A percentile compares a stretch with the other conserved stretches of the same genome.
phyloP scores from a whole-genome alignment of 2,329 filamentous ascomycete species.

The Aspergillus neoniger region DNA sequence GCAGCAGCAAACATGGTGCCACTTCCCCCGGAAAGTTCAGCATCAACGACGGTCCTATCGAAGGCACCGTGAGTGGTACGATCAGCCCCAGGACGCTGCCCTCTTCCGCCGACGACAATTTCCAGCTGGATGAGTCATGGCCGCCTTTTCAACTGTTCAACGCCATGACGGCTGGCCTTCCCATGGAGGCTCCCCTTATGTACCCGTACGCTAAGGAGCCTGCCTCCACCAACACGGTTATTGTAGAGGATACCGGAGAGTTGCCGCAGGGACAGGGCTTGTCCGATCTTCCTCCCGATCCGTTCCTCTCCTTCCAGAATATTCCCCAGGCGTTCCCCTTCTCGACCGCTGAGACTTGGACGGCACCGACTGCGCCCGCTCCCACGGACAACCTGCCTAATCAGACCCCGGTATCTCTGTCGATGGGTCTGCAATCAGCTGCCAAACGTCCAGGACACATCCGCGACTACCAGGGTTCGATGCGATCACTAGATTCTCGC shows the following conservation, averaged over 20 bases:
- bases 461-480: slow-evolving; percentile 27
- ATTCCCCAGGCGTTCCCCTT: slow-evolving; percentile 34
- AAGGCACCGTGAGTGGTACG: slow-evolving; percentile 37
- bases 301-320: slow-evolving; percentile 34
- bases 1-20: slow-evolving; percentile 38
- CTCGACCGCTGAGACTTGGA: slow-evolving; percentile 31
- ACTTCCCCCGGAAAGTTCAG: slow-evolving; percentile 36
- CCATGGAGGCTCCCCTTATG: slow-evolving; percentile 35
- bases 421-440: slow-evolving; percentile 25
- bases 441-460: slow-evolving; percentile 24
- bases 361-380: slow-evolving; percentile 21
- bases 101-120: slow-evolving; percentile 41
- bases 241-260: slow-evolving; percentile 39
- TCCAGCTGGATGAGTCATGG: slow-evolving; percentile 41
- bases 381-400: slow-evolving; percentile 11
- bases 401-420: slow-evolving; percentile 12
- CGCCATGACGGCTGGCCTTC: slow-evolving; percentile 33
- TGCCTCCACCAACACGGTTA: slow-evolving; percentile 33
- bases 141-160: slow-evolving; percentile 41
- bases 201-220: slow-evolving; percentile 38
- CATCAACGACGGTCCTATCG: slow-evolving; percentile 30
- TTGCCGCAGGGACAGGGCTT: slow-evolving; percentile 31
- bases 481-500: slow-evolving; percentile 36
- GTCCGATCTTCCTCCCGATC: slow-evolving; percentile 32
- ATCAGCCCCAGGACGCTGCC: slow-evolving; percentile 41